These are phyloP conservation scores for Blastobotrys parvus DNA, from an alignment of 805 yeast genomes.

Conservation along the genomic window DNA sequence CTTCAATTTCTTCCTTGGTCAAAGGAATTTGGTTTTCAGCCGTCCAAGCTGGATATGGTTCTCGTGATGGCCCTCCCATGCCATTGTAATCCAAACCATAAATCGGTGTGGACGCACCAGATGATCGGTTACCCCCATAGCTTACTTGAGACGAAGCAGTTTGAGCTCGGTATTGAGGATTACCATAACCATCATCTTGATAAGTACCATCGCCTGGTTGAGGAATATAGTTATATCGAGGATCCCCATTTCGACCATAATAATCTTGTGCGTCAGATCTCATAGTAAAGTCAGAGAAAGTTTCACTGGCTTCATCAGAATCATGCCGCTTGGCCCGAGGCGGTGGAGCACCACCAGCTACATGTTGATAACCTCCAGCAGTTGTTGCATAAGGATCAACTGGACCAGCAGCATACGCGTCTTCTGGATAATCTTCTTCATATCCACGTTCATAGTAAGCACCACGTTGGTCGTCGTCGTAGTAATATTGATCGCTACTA, in stretches of 20 bases:
- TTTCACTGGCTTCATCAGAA: slow-evolving; percentile 31
- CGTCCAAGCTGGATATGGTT: slow-evolving; percentile 96
- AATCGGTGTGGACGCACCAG: slow-evolving; percentile 93
- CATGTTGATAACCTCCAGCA: slow-evolving; percentile 26
- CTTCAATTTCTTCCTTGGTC: slow-evolving; percentile 40
- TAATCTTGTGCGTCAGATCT: slow-evolving; percentile 34
- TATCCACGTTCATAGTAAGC: slow-evolving; percentile 30
- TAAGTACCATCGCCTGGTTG: slow-evolving; percentile 9
- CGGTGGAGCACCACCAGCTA: slow-evolving; percentile 12
- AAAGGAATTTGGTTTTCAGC: slow-evolving; percentile 55
- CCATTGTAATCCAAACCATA: slow-evolving; percentile 63
- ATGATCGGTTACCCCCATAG: slow-evolving; percentile 75
- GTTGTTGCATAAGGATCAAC: slow-evolving; percentile 34
- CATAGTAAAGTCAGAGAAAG: slow-evolving; percentile 36
- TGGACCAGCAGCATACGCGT: slow-evolving; percentile 34
- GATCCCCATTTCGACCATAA: slow-evolving; percentile 28
- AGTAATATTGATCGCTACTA: slow-evolving; percentile 30
- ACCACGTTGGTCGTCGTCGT: slow-evolving; percentile 32
- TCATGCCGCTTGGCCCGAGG: slow-evolving; percentile 16
- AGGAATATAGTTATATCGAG: slow-evolving; percentile 21
- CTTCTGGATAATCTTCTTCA: slow-evolving; percentile 30
- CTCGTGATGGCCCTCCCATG: slow-evolving; percentile 62
- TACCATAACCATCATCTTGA: slow-evolving; percentile 24
- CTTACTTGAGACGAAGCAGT: slow-evolving; percentile 48
- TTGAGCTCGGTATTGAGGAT: slow-evolving; percentile 20